phyloP scores from a whole-genome alignment of 2,329 filamentous ascomycete species.

The Penicillium sp. region DNA sequence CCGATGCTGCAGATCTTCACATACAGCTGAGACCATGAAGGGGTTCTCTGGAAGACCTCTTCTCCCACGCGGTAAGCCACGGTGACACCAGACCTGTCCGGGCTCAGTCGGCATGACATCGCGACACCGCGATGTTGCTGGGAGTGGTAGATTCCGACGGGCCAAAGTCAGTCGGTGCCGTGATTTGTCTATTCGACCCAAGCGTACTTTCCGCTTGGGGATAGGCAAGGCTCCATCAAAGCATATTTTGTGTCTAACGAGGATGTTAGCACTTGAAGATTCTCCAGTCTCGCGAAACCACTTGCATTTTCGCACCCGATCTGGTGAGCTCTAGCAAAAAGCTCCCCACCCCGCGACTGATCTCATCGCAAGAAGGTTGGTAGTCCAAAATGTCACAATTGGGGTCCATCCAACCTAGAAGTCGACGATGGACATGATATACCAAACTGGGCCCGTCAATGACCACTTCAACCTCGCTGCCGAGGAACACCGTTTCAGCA shows the following conservation, averaged over 20 bases:
- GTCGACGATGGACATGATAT: constrained; percentile 68
- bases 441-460: constrained; percentile 81
- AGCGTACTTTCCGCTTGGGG: constrained; percentile 64
- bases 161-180: constrained; percentile 59
- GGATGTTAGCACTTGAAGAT: neutral
- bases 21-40: constrained; percentile 76
- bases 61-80: constrained; percentile 27
- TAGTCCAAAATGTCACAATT: constrained; percentile 52
- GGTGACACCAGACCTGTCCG: constrained; percentile 30
- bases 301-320: constrained; percentile 65
- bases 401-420: constrained; percentile 45
- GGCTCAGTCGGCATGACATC: constrained; percentile 18
- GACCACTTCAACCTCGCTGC: constrained; percentile 42
- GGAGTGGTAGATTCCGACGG: constrained; percentile 29
- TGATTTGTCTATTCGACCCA: constrained; percentile 61
- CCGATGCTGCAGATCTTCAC: constrained; percentile 66
- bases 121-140: constrained; percentile 5
- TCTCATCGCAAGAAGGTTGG: constrained; percentile 63
- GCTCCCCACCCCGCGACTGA: constrained; percentile 60
- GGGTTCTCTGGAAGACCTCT: constrained; percentile 55
- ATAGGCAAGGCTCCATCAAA: constrained; percentile 82
- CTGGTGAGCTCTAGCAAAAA: constrained; percentile 65
- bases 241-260: constrained; percentile 67
- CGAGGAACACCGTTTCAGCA: constrained; percentile 28
- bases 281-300: neutral